Evolutionary conservation across 2,329 filamentous ascomycete genomes (phyloP).

Genomic region (Diaporthe ilicicola): DNA sequence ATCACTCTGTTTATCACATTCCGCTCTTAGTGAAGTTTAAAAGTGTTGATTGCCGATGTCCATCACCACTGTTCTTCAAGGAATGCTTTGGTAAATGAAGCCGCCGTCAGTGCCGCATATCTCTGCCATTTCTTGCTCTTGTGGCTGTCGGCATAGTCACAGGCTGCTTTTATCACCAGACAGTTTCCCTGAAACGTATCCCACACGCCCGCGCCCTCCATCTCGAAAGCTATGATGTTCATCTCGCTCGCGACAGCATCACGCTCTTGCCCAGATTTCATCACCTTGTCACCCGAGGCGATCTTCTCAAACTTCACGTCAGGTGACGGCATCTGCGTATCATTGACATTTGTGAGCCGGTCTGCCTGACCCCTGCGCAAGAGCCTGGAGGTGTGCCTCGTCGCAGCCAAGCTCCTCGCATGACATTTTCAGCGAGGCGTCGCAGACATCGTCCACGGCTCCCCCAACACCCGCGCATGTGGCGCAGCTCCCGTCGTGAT

Average conservation of each 20-base stretch:
- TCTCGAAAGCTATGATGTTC: neutral
- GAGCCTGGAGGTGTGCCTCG: neutral
- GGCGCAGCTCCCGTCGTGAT: neutral
- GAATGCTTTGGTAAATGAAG: neutral
- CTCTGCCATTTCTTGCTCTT: neutral
- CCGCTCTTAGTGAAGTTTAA: too few species aligned
- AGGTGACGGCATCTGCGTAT: too few species aligned
- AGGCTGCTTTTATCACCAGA: neutral
- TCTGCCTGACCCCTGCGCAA: too few species aligned
- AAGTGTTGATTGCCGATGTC: too few species aligned
- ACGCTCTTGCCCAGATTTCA: neutral
- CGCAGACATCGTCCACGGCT: neutral
- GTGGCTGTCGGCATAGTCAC: conserved; percentile 1
- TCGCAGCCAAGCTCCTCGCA: neutral
- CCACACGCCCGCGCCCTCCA: neutral
- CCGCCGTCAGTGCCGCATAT: neutral
- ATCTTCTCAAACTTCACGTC: too few species aligned
- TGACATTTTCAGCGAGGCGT: neutral
- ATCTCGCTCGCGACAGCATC: neutral
- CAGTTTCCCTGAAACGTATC: neutral
- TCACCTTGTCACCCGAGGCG: neutral
- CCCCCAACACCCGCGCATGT: neutral
- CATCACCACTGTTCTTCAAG: too few species aligned
- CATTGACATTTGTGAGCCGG: too few species aligned
- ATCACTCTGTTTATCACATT: too few species aligned